Conservation (phyloP, 768 basidiomycete species). For the Amanita pallidorosea region DNA sequence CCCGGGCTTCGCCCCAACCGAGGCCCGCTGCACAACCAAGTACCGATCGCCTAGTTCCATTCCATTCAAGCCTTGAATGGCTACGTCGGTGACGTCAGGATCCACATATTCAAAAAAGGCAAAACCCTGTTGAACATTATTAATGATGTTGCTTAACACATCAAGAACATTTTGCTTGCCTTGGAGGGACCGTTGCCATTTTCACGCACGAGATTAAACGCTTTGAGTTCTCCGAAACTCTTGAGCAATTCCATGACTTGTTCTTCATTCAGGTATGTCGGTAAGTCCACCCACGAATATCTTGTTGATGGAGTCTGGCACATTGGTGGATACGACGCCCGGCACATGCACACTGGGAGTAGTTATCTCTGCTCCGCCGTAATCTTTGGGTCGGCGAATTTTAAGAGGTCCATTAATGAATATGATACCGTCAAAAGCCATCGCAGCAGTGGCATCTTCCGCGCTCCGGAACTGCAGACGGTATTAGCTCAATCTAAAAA, state of each 20-base stretch:
- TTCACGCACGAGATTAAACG: conserved; percentile 97
- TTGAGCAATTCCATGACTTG: conserved; percentile 97
- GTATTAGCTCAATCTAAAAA: conserved; percentile 6
- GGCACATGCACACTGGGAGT: conserved; percentile 73
- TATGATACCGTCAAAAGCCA: conserved; percentile 96
- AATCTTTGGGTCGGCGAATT: conserved; percentile 96
- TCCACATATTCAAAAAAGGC: conserved; percentile 99
- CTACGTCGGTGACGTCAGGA: conserved; percentile 79
- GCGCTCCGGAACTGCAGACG: conserved; percentile 81
- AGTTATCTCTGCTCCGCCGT: conserved; percentile 66
- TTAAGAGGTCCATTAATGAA: conserved; percentile 94
- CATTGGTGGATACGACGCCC: conserved; percentile 92
- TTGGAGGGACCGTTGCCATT: conserved; percentile 83
- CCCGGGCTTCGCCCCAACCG: conserved; percentile 80
- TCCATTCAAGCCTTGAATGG: conserved; percentile 91
- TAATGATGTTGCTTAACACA: neutral
- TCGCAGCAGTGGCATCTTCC: conserved; percentile 91
- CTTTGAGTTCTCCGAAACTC: conserved; percentile 94
- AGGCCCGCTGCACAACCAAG: conserved; percentile 94
- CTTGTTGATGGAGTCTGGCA: conserved; percentile 97
- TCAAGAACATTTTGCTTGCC: conserved; percentile 26
- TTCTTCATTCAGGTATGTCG: conserved; percentile 93
- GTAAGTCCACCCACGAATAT: conserved; percentile 94
- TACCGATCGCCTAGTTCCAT: conserved; percentile 97
- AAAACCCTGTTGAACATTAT: conserved; percentile 62